phyloP scores from a whole-genome alignment of 108 stramenopile genomes.

The Fistulifera pelliculosa region DNA sequence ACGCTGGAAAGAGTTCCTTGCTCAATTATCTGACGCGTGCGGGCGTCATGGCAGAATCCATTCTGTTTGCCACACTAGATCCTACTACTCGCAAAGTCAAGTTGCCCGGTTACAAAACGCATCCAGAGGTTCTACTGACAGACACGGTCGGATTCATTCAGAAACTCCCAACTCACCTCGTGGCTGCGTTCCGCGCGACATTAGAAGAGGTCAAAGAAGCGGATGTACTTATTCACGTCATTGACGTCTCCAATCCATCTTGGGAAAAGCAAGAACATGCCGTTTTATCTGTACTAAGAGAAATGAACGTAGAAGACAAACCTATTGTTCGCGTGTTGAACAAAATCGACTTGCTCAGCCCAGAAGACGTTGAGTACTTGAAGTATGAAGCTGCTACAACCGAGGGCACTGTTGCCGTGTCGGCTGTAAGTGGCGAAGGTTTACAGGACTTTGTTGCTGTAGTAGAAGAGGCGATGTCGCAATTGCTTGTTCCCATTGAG shows the following conservation, averaged over 20 bases:
- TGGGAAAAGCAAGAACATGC: slow-evolving; percentile 84
- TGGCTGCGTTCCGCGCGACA: slow-evolving; percentile 94
- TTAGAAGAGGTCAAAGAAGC: slow-evolving; percentile 91
- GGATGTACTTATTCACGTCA: slow-evolving; percentile 87
- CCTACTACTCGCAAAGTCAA: slow-evolving; percentile 94
- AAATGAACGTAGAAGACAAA: slow-evolving; percentile 68
- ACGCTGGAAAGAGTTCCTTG: slow-evolving; percentile 90
- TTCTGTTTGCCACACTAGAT: slow-evolving; percentile 95
- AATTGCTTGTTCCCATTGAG: slow-evolving; percentile 64
- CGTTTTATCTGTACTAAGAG: slow-evolving; percentile 52
- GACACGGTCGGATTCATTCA: slow-evolving; percentile 98
- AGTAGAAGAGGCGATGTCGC: slow-evolving; percentile 59
- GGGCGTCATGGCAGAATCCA: slow-evolving; percentile 91
- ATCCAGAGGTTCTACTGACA: slow-evolving; percentile 90
- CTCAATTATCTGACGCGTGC: slow-evolving; percentile 87
- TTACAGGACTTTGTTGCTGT: slow-evolving; percentile 68
- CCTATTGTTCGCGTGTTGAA: slow-evolving; percentile 71
- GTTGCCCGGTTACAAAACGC: slow-evolving; percentile 83
- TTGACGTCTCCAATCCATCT: slow-evolving; percentile 78
- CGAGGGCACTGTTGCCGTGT: slow-evolving; percentile 60
- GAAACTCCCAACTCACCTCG: slow-evolving; percentile 91
- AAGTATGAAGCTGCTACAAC: slow-evolving; percentile 52
- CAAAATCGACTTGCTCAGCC: slow-evolving; percentile 67
- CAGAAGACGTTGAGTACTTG: slow-evolving; percentile 55
- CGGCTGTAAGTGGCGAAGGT: slow-evolving; percentile 62